Evolutionary conservation across 2,329 filamentous ascomycete genomes (phyloP).

Genomic region (Penicillium sp.): DNA sequence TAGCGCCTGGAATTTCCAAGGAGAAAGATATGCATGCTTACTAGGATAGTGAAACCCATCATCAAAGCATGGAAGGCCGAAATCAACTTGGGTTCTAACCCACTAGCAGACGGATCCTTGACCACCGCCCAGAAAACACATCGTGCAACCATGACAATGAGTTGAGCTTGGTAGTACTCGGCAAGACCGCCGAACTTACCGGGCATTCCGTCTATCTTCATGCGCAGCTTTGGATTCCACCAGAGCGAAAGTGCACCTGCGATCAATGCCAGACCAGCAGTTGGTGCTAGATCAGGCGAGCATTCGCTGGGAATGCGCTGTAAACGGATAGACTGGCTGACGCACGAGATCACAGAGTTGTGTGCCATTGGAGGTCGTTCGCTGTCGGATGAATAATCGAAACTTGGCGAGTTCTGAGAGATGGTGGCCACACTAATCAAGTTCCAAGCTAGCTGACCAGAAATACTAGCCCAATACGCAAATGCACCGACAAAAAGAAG

Average conservation of each 20-base stretch:
- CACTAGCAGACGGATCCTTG: constrained; percentile 38
- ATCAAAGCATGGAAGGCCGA: constrained; percentile 42
- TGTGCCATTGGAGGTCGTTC: constrained; percentile 13
- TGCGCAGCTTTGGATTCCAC: constrained; percentile 50
- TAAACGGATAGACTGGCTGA: constrained; percentile 16
- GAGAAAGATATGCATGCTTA: constrained; percentile 22
- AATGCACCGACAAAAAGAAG: constrained; percentile 44
- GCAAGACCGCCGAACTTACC: constrained; percentile 43
- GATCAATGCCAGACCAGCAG: constrained; percentile 41
- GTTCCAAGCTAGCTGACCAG: constrained; percentile 45
- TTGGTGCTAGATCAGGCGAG: constrained; percentile 30
- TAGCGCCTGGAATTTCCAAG: constrained; percentile 13
- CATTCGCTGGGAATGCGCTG: constrained; percentile 28
- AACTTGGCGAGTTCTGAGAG: constrained; percentile 7
- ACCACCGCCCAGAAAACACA: constrained; percentile 46
- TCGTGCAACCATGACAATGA: constrained; percentile 45
- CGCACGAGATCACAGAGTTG: constrained; percentile 22
- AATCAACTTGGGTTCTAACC: constrained; percentile 28
- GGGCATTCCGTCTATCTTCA: constrained; percentile 42
- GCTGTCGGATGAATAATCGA: not conserved
- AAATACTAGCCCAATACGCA: constrained; percentile 43
- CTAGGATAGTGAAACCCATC: constrained; percentile 39
- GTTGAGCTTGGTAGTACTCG: constrained; percentile 48
- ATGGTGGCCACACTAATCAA: constrained; percentile 32
- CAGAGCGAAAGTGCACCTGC: constrained; percentile 45